Conservation (phyloP, 106 monocot species). For the Allium fistulosum region DNA sequence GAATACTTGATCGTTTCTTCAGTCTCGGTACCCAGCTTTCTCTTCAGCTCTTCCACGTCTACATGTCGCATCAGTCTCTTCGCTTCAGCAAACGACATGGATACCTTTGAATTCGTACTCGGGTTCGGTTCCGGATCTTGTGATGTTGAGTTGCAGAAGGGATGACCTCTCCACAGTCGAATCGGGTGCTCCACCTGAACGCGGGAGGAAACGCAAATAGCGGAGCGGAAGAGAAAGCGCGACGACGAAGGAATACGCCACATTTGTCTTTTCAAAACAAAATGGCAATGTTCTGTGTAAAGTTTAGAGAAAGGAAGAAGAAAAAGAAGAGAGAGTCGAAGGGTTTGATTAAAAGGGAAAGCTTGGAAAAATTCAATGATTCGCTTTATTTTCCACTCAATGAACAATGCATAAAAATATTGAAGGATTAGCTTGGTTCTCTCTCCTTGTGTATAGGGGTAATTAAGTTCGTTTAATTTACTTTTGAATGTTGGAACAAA, state of each 20-base stretch:
- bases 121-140: neutral
- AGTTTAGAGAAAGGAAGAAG: neutral
- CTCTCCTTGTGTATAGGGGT: too few species aligned
- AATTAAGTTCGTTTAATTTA: too few species aligned
- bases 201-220: neutral
- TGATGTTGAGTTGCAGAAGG: neutral
- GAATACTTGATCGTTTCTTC: constrained; percentile 67
- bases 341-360: too few species aligned
- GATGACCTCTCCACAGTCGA: neutral
- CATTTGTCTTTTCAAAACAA: constrained; percentile 7
- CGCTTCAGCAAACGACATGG: constrained; percentile 56
- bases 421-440: too few species aligned
- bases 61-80: constrained; percentile 75
- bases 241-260: constrained; percentile 22
- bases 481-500: too few species aligned
- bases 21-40: constrained; percentile 51
- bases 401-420: too few species aligned
- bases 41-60: constrained; percentile 80
- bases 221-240: constrained; percentile 16
- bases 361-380: too few species aligned
- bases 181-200: constrained; percentile 11
- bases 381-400: too few species aligned
- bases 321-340: neutral
- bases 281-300: too few species aligned
- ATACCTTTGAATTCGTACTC: neutral